phyloP scores from a whole-genome alignment of 2,329 filamentous ascomycete species.

The Cladosporium velox region DNA sequence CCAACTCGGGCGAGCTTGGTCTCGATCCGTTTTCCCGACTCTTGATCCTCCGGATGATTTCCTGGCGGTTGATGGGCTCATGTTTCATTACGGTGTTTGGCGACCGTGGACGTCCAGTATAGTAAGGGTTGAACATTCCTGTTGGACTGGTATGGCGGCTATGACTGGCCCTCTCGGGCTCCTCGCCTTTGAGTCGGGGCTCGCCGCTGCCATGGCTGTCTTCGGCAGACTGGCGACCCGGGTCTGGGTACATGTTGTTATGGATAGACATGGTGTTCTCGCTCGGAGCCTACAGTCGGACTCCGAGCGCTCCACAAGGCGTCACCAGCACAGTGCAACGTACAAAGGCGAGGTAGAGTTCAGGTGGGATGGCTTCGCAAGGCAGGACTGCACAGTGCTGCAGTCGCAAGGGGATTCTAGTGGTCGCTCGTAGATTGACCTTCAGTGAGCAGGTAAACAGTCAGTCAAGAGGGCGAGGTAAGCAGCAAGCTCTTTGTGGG shows the following conservation, averaged over 20 bases:
- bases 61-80: constrained; percentile 61
- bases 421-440: neutral
- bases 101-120: constrained; percentile 37
- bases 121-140: constrained; percentile 40
- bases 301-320: constrained; percentile 26
- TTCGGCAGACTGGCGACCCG: constrained; percentile 21
- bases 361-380: neutral
- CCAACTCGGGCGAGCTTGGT: constrained; percentile 32
- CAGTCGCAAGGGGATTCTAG: neutral
- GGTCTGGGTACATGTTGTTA: constrained; percentile 24
- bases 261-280: constrained; percentile 15
- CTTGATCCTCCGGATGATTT: constrained; percentile 84
- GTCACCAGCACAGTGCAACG: constrained; percentile 10
- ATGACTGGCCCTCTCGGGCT: neutral
- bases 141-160: constrained; percentile 19
- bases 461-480: neutral
- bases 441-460: neutral
- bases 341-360: neutral
- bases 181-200: neutral
- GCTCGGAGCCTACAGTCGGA: constrained; percentile 29
- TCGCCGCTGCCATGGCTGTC: neutral
- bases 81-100: constrained; percentile 33
- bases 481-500: neutral
- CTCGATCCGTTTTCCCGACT: constrained; percentile 37
- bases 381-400: neutral